Evolutionary conservation across 768 basidiomycete species (phyloP).

Genomic region (Tephrocybe sp.): DNA sequence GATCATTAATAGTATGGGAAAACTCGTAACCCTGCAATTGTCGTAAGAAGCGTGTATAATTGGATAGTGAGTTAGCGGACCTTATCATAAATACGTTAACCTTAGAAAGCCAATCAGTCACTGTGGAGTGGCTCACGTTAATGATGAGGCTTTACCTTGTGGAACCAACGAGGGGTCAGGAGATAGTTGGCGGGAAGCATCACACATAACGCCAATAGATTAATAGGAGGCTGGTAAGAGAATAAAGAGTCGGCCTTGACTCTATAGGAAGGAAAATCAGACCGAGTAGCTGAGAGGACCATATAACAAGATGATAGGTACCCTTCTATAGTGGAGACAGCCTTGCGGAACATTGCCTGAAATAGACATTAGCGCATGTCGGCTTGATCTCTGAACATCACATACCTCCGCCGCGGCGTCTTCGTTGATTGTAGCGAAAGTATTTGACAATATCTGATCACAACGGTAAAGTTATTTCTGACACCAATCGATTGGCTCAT

Average conservation of each 20-base stretch:
- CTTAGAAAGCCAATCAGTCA: constrained; percentile 33
- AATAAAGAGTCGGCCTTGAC: constrained; percentile 92
- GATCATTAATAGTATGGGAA: constrained; percentile 80
- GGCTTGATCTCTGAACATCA: neutral
- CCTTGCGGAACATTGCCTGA: constrained; percentile 92
- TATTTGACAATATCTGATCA: constrained; percentile 85
- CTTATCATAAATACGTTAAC: constrained; percentile 89
- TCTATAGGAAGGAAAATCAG: constrained; percentile 34
- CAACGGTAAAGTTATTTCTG: neutral
- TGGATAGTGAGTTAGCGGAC: constrained; percentile 29
- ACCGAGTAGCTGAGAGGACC: too few relatives aligned
- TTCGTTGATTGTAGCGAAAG: constrained; percentile 90
- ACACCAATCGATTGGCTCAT: neutral
- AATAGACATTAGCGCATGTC: constrained; percentile 5
- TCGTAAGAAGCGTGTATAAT: neutral
- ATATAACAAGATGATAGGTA: constrained; percentile 22
- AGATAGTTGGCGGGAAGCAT: constrained; percentile 88
- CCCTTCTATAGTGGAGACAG: constrained; percentile 96
- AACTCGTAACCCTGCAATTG: constrained; percentile 64
- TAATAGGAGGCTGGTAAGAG: constrained; percentile 93
- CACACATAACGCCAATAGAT: constrained; percentile 81
- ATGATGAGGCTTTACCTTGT: constrained; percentile 61
- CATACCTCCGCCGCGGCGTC: constrained; percentile 89
- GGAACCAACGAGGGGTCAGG: constrained; percentile 95
- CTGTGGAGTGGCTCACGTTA: constrained; percentile 8